Evolutionary conservation across 768 basidiomycete genomes (phyloP).

Genomic region (Cystobasidium tubakii): DNA sequence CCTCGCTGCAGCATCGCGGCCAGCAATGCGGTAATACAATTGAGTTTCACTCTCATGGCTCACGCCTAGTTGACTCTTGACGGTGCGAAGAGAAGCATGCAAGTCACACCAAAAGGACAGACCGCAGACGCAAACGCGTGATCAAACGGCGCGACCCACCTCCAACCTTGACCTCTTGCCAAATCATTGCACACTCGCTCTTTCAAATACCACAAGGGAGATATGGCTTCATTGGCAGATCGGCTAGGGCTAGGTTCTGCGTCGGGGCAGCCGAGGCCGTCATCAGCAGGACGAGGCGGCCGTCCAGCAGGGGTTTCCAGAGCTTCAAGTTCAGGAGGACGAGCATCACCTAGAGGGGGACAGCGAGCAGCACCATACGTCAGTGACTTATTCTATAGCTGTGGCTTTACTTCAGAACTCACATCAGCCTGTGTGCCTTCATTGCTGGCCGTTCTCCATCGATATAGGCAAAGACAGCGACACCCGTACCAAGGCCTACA

Average conservation of each 20-base stretch:
- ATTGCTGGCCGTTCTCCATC: neutral
- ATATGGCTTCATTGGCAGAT: neutral
- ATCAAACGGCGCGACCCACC: neutral
- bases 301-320: neutral
- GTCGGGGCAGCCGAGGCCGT: neutral
- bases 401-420: neutral
- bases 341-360: neutral
- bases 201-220: neutral
- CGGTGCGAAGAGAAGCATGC: too few relatives aligned
- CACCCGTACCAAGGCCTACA: neutral
- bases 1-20: too few relatives aligned
- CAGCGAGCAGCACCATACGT: constrained; percentile 21
- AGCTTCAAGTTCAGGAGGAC: neutral
- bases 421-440: neutral
- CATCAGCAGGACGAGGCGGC: neutral
- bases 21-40: too few relatives aligned
- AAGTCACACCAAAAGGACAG: too few relatives aligned
- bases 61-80: too few relatives aligned
- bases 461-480: neutral
- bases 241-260: neutral
- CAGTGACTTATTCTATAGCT: neutral
- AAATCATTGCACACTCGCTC: neutral
- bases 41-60: too few relatives aligned
- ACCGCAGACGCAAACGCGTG: too few relatives aligned
- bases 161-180: neutral